Base-by-base conservation (phyloP, 805 yeast genomes). In the Nakazawaea molendinolei region DNA sequence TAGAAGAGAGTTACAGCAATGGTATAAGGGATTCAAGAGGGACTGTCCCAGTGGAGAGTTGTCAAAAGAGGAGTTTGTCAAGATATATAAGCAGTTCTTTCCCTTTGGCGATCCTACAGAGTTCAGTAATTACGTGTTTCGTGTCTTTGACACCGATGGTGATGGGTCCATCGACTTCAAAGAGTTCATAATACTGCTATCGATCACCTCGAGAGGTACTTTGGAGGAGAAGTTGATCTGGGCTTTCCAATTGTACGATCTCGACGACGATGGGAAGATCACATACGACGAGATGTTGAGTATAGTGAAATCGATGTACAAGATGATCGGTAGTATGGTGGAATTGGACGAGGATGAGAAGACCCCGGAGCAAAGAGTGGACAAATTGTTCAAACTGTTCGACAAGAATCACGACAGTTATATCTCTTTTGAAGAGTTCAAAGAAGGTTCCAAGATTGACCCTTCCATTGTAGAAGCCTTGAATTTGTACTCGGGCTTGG, bases 41-140 rank as follows among this genome's bases (percentile, higher is more conserved):
- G 98, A 92, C 56, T 90, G 96, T 55, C 97, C 97, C 1, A 69
- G 76, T 23, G 97, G 97, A 1, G 89, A 81, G 54, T 66, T 92
- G 19, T 76, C 87, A 3, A 82, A 80, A 50, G 85, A 81, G 32
- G 97, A 92, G 52, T 86, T 92, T 56, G 77, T 82, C 46, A 86
- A 85, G 57, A 89, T 92, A 14, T 94, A 89, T 63, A 86, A 86
- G 55, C 97, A 92, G 53, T 92, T 90, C 58, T 92, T 92, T 67
- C 99, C 99, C 14, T 92, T 92, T 65, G 99, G 99, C 0, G 95
- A 90, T 51, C 96, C 98, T 1, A 74, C 83, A 3, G 90, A 86
- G 40, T 92, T 86, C 61, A 86, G 96, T 39, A 84, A 77, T 40
- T 83, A 80, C 48, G 80, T 94, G 12, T 92, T 92, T 61, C 76